Percentiles rank a stretch among this genome's conserved stretches.
These are phyloP conservation scores for Dentipellis fragilis DNA, from an alignment of 768 basidiomycete genomes.

Conservation along the genomic window DNA sequence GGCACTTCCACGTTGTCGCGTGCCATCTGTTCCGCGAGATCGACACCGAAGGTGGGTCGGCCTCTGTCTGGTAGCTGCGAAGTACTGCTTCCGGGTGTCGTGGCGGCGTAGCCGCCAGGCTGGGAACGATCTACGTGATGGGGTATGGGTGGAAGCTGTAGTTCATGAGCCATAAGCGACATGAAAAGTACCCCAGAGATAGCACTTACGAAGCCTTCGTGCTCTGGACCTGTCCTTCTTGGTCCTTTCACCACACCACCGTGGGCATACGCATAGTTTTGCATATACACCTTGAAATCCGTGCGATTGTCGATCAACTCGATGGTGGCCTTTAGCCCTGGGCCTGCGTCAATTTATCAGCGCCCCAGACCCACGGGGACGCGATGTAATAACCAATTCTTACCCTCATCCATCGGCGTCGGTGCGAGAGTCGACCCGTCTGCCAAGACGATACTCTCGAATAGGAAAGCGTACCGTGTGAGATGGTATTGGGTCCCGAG, in stretches of 20 bases:
- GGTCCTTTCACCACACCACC: conserved; percentile 61
- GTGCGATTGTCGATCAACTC: conserved; percentile 90
- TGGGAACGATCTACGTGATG: conserved; percentile 38
- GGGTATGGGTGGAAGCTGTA: conserved; percentile 10
- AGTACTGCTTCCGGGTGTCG: conserved; percentile 20
- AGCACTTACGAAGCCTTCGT: conserved; percentile 90
- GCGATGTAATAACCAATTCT: conserved; percentile 8
- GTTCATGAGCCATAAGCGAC: background rate
- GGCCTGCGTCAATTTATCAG: conserved; percentile 25
- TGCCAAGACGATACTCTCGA: conserved; percentile 80
- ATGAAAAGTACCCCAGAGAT: conserved; percentile 1
- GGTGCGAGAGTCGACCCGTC: conserved; percentile 83
- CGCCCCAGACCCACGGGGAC: background rate
- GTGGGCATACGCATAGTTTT: conserved; percentile 90
- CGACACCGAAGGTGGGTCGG: conserved; percentile 85
- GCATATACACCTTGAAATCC: conserved; percentile 96
- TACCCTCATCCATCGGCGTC: conserved; percentile 52
- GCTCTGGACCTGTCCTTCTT: conserved; percentile 77
- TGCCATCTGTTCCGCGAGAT: conserved; percentile 87
- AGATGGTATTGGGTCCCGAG: conserved; percentile 97
- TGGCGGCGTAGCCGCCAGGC: conserved; percentile 40
- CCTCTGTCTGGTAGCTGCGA: conserved; percentile 43
- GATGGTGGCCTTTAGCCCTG: conserved; percentile 77
- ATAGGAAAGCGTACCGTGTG: conserved; percentile 88
- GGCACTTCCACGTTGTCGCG: conserved; percentile 89